Conservation (phyloP, 129 eudicot species). For the Pseudognaphalium luteoalbum region DNA sequence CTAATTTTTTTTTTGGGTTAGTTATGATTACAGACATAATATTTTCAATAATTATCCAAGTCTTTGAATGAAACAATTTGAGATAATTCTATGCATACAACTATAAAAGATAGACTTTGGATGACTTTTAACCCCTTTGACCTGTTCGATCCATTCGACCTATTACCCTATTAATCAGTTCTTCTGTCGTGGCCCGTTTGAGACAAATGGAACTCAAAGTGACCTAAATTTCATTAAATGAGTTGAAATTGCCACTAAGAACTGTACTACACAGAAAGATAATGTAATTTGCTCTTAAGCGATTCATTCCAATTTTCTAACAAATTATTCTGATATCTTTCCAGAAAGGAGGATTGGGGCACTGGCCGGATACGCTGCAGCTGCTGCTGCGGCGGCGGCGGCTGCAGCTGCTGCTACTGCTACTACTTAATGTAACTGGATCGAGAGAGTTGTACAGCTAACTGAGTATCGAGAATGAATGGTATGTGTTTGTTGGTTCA, state of each 20-base stretch:
- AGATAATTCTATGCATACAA: background rate
- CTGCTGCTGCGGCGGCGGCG: constrained; percentile 33
- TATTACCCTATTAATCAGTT: background rate
- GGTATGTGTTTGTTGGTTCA: constrained; percentile 45
- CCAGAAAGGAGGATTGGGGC: constrained; percentile 89
- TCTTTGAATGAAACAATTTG: background rate
- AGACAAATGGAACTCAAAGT: background rate
- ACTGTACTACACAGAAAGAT: background rate
- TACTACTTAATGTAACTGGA: constrained; percentile 32
- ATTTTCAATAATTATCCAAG: background rate
- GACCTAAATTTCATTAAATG: background rate
- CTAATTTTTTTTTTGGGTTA: background rate
- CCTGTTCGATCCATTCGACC: background rate
- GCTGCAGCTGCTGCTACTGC: constrained; percentile 44
- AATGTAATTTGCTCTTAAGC: background rate
- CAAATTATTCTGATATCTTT: background rate
- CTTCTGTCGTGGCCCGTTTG: background rate
- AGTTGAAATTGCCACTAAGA: background rate
- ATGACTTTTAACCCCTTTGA: background rate
- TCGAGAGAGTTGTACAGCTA: constrained; percentile 90
- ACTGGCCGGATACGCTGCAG: constrained; percentile 53
- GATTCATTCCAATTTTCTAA: background rate
- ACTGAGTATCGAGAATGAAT: constrained; percentile 66
- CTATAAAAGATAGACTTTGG: background rate
- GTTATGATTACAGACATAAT: background rate